Conservation (phyloP, 2,329 filamentous ascomycete species). For the Plectosphaerella plurivora region DNA sequence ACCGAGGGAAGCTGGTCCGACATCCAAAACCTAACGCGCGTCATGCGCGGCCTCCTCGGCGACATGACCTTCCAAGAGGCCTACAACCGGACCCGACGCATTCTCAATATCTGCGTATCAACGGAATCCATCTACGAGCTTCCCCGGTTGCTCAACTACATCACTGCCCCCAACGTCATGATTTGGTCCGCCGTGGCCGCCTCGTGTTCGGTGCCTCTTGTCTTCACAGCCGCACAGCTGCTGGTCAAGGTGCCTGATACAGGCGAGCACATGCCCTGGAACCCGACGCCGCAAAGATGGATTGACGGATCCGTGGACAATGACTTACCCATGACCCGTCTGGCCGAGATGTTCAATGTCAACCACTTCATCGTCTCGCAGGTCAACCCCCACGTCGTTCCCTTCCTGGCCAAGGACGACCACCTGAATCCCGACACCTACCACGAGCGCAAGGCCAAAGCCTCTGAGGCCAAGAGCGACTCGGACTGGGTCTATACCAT, state of each 20-base stretch:
- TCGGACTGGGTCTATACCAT: conserved; percentile 61
- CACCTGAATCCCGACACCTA: conserved; percentile 33
- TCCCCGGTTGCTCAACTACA: conserved; percentile 82
- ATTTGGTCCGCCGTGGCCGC: conserved; percentile 97
- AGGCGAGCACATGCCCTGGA: conserved; percentile 75
- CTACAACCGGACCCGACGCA: conserved; percentile 87
- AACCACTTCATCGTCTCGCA: conserved; percentile 98
- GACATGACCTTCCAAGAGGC: conserved; percentile 94
- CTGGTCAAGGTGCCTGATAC: conserved; percentile 82
- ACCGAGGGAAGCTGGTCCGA: conserved; percentile 85
- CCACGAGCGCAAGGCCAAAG: conserved; percentile 17
- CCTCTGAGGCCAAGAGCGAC: conserved; percentile 30
- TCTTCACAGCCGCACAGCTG: conserved; percentile 76
- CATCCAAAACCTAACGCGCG: conserved; percentile 72
- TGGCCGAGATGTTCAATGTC: conserved; percentile 95
- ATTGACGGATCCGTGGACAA: conserved; percentile 96
- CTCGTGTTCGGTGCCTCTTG: conserved; percentile 84
- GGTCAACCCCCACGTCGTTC: conserved; percentile 90
- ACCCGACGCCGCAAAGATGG: conserved; percentile 77
- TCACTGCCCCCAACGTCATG: conserved; percentile 89
- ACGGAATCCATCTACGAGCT: conserved; percentile 83
- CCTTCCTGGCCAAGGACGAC: conserved; percentile 76
- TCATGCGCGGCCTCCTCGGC: conserved; percentile 77
- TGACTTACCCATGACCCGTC: conserved; percentile 82
- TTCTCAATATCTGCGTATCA: conserved; percentile 92